Base-by-base conservation (phyloP, 139 green algal genomes). In the Chlorella sorokiniana region DNA sequence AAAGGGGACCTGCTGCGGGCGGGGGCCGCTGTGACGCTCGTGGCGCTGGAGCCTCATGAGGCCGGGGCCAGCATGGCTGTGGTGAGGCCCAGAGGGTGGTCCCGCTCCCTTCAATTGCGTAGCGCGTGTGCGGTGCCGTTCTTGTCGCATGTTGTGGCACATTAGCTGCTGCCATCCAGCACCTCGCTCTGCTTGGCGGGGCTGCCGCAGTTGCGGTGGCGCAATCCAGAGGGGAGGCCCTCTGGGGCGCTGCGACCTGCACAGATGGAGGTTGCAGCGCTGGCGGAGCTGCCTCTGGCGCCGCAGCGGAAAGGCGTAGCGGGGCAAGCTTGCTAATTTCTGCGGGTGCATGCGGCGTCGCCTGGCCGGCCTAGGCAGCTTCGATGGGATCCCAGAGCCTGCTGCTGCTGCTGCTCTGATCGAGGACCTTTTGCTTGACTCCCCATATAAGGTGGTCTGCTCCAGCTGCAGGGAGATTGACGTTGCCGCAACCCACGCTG, bases 381-480 rank as follows among this genome's bases (percentile, higher is more conserved):
- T n/a, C n/a, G n/a, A n/a, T n/a, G n/a, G n/a, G n/a, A n/a, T n/a
- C n/a, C n/a, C n/a, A n/a, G n/a, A n/a, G n/a, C n/a, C n/a, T n/a
- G n/a, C n/a, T n/a, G n/a, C n/a, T n/a, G n/a, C n/a, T n/a, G n/a
- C n/a, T n/a, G n/a, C n/a, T n/a, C n/a, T n/a, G n/a, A n/a, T n/a
- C n/a, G n/a, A n/a, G n/a, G n/a, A n/a, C n/a, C n/a, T n/a, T n/a
- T n/a, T n/a, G n/a, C n/a, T n/a, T n/a, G n/a, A n/a, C n/a, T n/a
- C n/a, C n/a, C n/a, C n/a, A n/a, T n/a, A n/a, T n/a, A n/a, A n/a
- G n/a, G n/a, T n/a, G n/a, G n/a, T n/a, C n/a, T n/a, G n/a, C n/a
- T n/a, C n/a, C n/a, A n/a, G 61, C 10, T 52, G 41, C 68, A 75
- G 68, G 27, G 68, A 35, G 9, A 25, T 75, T 40, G 68, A 75